These are phyloP conservation scores for Aspergillus pseudoviridinutans DNA, from an alignment of 2,329 filamentous ascomycete species.

Conservation along the genomic window DNA sequence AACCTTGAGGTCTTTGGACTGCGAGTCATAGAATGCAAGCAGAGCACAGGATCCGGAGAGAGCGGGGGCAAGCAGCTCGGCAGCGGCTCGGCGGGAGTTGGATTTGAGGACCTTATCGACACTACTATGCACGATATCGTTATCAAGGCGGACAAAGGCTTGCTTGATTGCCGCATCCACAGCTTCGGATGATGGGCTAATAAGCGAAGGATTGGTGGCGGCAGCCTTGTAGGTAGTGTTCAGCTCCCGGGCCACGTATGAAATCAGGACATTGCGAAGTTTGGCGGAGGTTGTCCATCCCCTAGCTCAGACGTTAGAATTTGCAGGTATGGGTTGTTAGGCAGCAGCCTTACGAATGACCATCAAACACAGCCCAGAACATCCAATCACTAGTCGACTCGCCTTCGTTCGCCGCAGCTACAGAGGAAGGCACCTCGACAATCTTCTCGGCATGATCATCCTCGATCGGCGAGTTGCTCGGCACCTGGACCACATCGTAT, in stretches of 20 bases:
- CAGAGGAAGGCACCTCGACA: constrained; percentile 72
- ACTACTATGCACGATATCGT: constrained; percentile 92
- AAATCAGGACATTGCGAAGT: constrained; percentile 85
- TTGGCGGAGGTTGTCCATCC: constrained; percentile 99
- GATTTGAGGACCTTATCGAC: constrained; percentile 87
- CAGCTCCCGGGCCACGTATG: constrained; percentile 85
- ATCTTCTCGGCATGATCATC: constrained; percentile 99
- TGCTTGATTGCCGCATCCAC: constrained; percentile 90
- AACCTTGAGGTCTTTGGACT: constrained; percentile 80
- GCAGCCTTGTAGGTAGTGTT: constrained; percentile 86
- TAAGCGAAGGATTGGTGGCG: constrained; percentile 51
- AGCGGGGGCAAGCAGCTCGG: constrained; percentile 86
- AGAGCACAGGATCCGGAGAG: constrained; percentile 96
- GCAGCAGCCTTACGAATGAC: constrained; percentile 68
- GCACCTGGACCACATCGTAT: constrained; percentile 91
- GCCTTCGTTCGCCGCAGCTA: constrained; percentile 52
- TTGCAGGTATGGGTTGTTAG: neutral
- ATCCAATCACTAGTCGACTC: constrained; percentile 81
- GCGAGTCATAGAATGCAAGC: constrained; percentile 91
- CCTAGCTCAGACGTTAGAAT: constrained; percentile 42
- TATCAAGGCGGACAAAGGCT: constrained; percentile 80
- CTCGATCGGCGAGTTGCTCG: constrained; percentile 96
- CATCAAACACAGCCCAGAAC: constrained; percentile 99
- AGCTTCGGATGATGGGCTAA: constrained; percentile 69
- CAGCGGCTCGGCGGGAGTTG: constrained; percentile 84